Base-by-base conservation (phyloP, 495 filamentous ascomycete species). In the Penicillium verhagenii region DNA sequence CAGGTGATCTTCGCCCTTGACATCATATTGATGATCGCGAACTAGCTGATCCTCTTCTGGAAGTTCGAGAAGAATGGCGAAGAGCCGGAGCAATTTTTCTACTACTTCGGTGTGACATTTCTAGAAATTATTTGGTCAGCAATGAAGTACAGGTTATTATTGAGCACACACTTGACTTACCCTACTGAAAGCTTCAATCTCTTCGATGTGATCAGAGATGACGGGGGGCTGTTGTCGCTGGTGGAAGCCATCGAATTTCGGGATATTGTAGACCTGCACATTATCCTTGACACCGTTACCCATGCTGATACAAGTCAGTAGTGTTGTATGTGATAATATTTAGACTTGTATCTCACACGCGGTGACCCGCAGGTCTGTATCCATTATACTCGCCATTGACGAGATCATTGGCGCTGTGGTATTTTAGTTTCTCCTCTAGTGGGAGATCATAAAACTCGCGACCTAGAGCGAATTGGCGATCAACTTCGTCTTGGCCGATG, bases 401-500 rank as follows among this genome's bases (percentile, higher is more conserved):
- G 3, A 73, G 65, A 42, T 73, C 69, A 35, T 53, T 35, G 11
- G 56, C 37, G 45, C 56, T 70, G 52, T 72, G 69, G 54, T 79
- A 83, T 60, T 78, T 73, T 26, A 75, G 68, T 51, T 84, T 84
- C 61, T 83, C 81, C 24, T 82, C 78, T 11, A 76, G 61, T 0
- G 80, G 80, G 0, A 87, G 73, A 5, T 72, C 63, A 65, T 83
- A 81, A 59, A 83, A 77, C 21, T 76, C 74, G 44, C 77, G 75
- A 19, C 74, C 81, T 0, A 85, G 63, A 38, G 80, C 78, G 51
- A 82, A 86, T 54, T 86, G 82, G 23, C 71, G 72, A 46, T 79
- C 72, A 8, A 86, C 70, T 57, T 82, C 74, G 46, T 83, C 81
- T 51, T 84, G 74, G 28, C 67, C 68, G 39, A 85, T 75, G 31